Base-by-base conservation (phyloP, 2,329 filamentous ascomycete species). In the Colletotrichum orbiculare region DNA sequence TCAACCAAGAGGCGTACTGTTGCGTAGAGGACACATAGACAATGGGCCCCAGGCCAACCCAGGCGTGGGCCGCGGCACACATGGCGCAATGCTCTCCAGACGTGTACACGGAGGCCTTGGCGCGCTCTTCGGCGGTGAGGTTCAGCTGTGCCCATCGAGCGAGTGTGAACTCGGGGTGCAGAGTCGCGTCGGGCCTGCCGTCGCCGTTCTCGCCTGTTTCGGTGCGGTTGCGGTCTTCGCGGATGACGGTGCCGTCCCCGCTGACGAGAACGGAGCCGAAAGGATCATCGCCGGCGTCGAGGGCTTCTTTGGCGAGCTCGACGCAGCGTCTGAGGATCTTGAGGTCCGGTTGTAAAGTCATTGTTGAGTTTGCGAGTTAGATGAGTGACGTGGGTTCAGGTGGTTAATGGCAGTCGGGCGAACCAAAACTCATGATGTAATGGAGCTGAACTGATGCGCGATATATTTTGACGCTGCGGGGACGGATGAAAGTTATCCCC, bases 81-180 rank as follows among this genome's bases (percentile, higher is more conserved):
- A 78, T 78, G 49, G 74, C 66, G 66, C 76, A 78, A 61, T 78
- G 76, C 66, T 78, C 76, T 1, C 76, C 76, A 1, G 76, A 76
- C 4, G 77, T 78, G 55, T 78, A 78, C 2, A 78, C 72, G 2
- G 72, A 75, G 0, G 73, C 69, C 6, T 56, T 63, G 25, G 83
- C 79, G 15, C 83, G 79, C 57, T 82, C 71, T 8, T 72, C 73
- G 8, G 78, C 75, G 5, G 71, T 69, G 6, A 75, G 69, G 42
- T 78, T 68, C 13, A 73, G 73, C 47, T 82, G 70, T 10, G 76
- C 76, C 76, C 76, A 78, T 3, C 61, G 71, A 4, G 75, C 76
- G n/a, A 78, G 70, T 11, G 73, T 75, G 63, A 78, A 73, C 39
- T 78, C 76, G 1, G 76, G 76, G 38, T 78, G 76, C 7, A 77